Base-by-base conservation (phyloP, 2,329 filamentous ascomycete genomes). In the Diaporthe batatas region DNA sequence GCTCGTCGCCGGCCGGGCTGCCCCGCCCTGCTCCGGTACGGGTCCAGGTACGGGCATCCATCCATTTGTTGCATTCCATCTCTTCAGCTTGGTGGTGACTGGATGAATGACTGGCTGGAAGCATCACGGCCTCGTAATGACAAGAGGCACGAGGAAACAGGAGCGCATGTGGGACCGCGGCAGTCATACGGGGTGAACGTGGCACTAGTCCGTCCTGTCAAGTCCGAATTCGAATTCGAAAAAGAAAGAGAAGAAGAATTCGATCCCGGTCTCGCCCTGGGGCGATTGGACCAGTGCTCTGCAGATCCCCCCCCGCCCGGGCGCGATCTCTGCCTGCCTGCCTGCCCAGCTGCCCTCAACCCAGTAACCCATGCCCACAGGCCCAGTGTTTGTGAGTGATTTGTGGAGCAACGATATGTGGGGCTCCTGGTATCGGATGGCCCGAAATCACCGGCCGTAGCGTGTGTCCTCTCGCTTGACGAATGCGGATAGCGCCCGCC, bases 221-320 rank as follows among this genome's bases (percentile, higher is more conserved):
- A 12, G 62, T 53, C 62, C 62, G 62, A 67, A 53, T 53, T 67
- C 62, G 62, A 67, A 62, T 11, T 62, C 57, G 57, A 53, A 67
- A 36, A 53, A 67, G 62, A 53, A 36, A 67, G 25, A 51, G 59
- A 53, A 36, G 53, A 18, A 51, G 59, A 65, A 25, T 23, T 16
- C 36, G 21, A 51, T 18, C 44, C 62, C 47, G 12, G 44, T 18
- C 44, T 18, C 21, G 18, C 44, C 34, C 25, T 49, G 16, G 25
- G 18, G 18, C 29, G 62, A 51, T 51, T 65, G 62, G 62, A 23
- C 6, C 62, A 36, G 32, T 25, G 21, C 59, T 23, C 59, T 34
- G 44, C 44, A 65, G 62, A 34, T 65, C 62, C 29, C 44, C 62
- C 62, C 62, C 62, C 62, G 14, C 59, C 42, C 21, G 18, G 59